Evolutionary conservation across 208 protist genomes (phyloP).

Genomic region (Trypanosoma avium): DNA sequence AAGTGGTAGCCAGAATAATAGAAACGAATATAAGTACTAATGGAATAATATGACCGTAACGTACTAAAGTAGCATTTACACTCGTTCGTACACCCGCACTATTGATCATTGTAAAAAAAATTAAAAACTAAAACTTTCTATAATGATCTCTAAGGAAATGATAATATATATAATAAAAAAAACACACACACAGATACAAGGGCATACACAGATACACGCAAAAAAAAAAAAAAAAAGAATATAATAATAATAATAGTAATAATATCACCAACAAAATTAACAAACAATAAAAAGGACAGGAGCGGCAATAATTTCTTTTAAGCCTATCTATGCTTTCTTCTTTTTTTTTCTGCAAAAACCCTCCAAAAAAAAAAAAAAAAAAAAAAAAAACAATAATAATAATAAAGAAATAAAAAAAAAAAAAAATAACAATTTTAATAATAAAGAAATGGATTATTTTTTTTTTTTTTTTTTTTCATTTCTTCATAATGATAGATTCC

Average conservation of each 20-base stretch:
- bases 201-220: no score
- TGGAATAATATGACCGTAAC: constrained; percentile 42
- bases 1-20: constrained; percentile 29
- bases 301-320: no score
- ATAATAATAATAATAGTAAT: no score
- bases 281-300: no score
- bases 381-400: neutral
- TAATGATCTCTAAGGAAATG: neutral
- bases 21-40: constrained; percentile 32
- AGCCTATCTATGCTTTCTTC: neutral
- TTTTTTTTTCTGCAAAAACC: neutral
- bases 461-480: no score
- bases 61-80: constrained; percentile 30
- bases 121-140: neutral
- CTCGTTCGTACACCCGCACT: neutral
- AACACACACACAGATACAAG: no score
- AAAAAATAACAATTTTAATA: neutral
- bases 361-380: constrained; percentile 11
- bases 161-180: neutral
- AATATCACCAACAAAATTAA: no score
- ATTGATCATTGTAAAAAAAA: neutral
- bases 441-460: neutral
- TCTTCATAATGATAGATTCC: no score
- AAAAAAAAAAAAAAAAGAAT: no score
- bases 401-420: constrained; percentile 7